Base-by-base conservation (phyloP, 495 filamentous ascomycete genomes). In the Lophium mytilinum region DNA sequence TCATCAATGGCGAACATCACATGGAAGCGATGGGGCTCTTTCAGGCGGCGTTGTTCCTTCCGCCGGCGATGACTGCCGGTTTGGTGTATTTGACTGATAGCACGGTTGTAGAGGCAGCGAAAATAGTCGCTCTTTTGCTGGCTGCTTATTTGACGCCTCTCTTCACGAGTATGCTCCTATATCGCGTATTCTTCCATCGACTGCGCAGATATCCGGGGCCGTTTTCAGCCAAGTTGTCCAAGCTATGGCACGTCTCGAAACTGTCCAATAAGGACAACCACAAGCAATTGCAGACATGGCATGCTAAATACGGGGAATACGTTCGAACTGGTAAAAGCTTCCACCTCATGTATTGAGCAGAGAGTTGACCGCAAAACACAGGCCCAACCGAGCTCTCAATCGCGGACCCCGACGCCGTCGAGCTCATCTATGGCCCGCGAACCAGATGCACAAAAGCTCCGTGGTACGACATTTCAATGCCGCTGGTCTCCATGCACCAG, bases 321-420 rank as follows among this genome's bases (percentile, higher is more conserved):
- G 52, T 55, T 4, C 17, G 52, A 3, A 55, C 46, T 18, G 39
- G 39, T 41, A 41, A 41, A 4, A 9, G 11, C 17, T 17, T 17
- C 17, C 12, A 41, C 2, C 39, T 17, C 2, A 8, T 17, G 3
- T 41, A 1, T 2, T 41, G 39, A 41, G 2, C 9, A 41, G 17
- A 30, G 24, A 41, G 39, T 17, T 41, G 17, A 41, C 17, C 8
- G 2, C 8, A 41, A 17, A 41, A 3, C 11, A 66, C 68, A 66
- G 72, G 69, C 5, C 71, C 72, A 1, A 66, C 63, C 5, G 70
- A 76, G 14, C 56, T 77, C 3, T 73, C 72, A 0, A 71, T 75
- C 14, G 53, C 58, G 0, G 53, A 73, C 46, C 71, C 73, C 4
- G 56, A 66, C 5, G 72, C 68, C 0, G 60, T 73, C 1, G 19